These are phyloP conservation scores for Hypoxylon sp. DNA, from an alignment of 2,329 filamentous ascomycete genomes.

Conservation along the genomic window DNA sequence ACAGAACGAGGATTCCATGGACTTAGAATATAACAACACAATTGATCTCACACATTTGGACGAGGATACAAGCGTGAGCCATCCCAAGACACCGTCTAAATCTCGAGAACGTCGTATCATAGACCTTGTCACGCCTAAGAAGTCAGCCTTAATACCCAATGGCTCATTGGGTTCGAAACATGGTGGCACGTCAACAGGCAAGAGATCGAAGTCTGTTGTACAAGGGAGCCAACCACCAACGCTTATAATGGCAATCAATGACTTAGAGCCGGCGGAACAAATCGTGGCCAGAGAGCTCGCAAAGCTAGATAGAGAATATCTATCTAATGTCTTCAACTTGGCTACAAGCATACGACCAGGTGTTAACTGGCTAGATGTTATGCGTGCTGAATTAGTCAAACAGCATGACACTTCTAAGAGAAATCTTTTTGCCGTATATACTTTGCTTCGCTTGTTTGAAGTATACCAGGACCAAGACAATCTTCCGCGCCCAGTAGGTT, in stretches of 20 bases:
- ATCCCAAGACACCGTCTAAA: slow-evolving; percentile 39
- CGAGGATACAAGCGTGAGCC: not conserved
- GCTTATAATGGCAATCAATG: slow-evolving; percentile 46
- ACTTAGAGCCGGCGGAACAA: slow-evolving; percentile 45
- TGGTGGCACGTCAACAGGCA: not conserved
- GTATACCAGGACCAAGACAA: slow-evolving; percentile 37
- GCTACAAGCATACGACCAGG: slow-evolving; percentile 25
- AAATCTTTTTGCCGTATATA: slow-evolving; percentile 40
- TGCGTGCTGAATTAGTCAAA: slow-evolving; percentile 43
- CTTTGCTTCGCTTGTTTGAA: slow-evolving; percentile 48
- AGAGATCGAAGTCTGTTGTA: not conserved
- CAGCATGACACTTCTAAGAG: slow-evolving; percentile 37
- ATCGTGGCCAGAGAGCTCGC: slow-evolving; percentile 51
- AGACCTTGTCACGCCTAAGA: slow-evolving; percentile 45
- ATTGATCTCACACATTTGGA: slow-evolving; percentile 29
- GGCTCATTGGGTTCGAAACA: not conserved
- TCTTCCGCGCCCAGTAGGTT: slow-evolving; percentile 8
- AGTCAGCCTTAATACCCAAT: not conserved
- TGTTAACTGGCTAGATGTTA: slow-evolving; percentile 51
- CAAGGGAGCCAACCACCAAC: slow-evolving; percentile 11
- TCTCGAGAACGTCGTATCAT: slow-evolving; percentile 28
- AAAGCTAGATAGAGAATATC: slow-evolving; percentile 41
- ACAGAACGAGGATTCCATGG: slow-evolving; percentile 7
- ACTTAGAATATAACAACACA: not conserved
- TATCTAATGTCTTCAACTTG: slow-evolving; percentile 49